phyloP scores from a whole-genome alignment of 2,329 filamentous ascomycete species.

The Chrysoporthe cubensis region DNA sequence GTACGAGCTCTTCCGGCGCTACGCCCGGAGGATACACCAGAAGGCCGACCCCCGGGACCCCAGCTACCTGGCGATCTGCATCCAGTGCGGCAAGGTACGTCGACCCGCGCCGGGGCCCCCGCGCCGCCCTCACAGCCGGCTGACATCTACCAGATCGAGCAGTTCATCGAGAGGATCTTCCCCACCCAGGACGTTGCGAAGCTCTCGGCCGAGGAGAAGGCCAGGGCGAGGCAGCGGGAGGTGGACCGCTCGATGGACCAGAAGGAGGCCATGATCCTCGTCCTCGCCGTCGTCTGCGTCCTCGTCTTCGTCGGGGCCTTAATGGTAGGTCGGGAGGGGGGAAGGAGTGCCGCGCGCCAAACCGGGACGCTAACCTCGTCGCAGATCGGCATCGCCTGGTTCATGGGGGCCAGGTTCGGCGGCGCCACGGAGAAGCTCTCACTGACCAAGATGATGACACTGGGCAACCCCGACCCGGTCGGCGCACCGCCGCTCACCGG shows the following conservation, averaged over 20 bases:
- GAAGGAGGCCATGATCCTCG: constrained; percentile 67
- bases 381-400: constrained; percentile 77
- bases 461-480: constrained; percentile 27
- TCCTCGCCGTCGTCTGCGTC: constrained; percentile 68
- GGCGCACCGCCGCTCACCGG: constrained; percentile 15
- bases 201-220: constrained; percentile 47
- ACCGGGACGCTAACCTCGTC: not conserved
- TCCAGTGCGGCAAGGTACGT: constrained; percentile 80
- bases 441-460: constrained; percentile 25
- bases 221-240: constrained; percentile 36
- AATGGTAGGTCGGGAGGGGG: constrained; percentile 69
- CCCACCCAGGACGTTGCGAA: constrained; percentile 77
- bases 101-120: not conserved
- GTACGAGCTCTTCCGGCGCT: constrained; percentile 80
- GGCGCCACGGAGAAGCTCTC: constrained; percentile 61
- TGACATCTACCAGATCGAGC: constrained; percentile 69
- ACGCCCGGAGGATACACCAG: constrained; percentile 80
- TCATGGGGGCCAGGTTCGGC: constrained; percentile 83
- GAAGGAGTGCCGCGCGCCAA: constrained; percentile 8
- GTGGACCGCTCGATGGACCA: constrained; percentile 51
- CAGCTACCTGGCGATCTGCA: constrained; percentile 88
- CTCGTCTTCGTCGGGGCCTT: constrained; percentile 70
- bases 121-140: constrained; percentile 24
- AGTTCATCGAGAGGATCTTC: constrained; percentile 94
- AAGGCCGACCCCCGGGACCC: constrained; percentile 95